Evolutionary conservation across 2,329 filamentous ascomycete genomes (phyloP), one percentile per base, ranked within the genome.

Genomic region (Apiospora saccharicola): DNA sequence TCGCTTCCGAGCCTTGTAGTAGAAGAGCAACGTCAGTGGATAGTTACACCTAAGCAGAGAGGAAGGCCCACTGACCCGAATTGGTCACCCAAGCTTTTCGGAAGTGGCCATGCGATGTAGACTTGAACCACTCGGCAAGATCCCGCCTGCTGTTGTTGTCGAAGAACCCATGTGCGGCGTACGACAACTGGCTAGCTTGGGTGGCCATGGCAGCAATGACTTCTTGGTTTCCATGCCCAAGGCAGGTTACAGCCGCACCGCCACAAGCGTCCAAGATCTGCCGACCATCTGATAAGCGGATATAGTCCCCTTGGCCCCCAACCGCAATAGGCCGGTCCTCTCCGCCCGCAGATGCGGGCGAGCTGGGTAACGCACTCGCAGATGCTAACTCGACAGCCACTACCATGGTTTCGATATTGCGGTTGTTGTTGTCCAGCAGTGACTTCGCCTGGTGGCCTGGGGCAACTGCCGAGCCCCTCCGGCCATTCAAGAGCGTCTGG

Each of bases 1-100:
- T 86, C 2, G 89, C 89, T 78, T 92, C 90, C 24, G 90, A 90
- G 1, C 89, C 88, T 89, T 46, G 41, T 47, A 68, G 34, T 24
- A 64, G 57, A 41, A 64, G 8, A 64, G 57, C 57, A 61, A 64
- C n/a, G 57, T 64, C 57, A 64, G 57, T 4, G 30, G 34, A 24
- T n/a, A n/a, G n/a, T 64, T 41, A 5, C 22, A 49, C 43, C 57
- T 34, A 6, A 22, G n/a, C 8, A 6, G 34, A 34, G 14, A 51
- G 49, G n/a, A 41, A 64, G 57, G 30, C 30, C n/a, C 26, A n/a
- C 73, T 64, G 13, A 30, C 24, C 24, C 37, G 46, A 70, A 26
- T 70, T 51, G 43, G 46, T 70, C 46, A 57, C 46, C 68, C 68
- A 71, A 30, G 74, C 78, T 44, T 75, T 82, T 81, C 81, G 53